A percentile compares a stretch with the other conserved stretches of the same genome.
Conservation (phyloP, 2,329 filamentous ascomycete genomes). For the Verticillium klebahnii region DNA sequence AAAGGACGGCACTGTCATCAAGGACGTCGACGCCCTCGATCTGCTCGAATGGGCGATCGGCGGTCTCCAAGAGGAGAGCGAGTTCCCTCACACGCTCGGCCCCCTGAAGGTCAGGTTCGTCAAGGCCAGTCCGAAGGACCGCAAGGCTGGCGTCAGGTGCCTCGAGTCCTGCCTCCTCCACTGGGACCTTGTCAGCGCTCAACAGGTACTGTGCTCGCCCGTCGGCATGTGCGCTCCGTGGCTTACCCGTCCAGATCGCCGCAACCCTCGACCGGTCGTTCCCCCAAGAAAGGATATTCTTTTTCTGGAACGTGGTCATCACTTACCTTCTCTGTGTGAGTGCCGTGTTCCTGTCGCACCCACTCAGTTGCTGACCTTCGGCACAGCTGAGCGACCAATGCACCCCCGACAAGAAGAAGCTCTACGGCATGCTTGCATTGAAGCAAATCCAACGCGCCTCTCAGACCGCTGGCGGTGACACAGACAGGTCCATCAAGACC, state of each 20-base stretch:
- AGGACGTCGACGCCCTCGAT: conserved; percentile 47
- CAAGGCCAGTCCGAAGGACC: conserved; percentile 48
- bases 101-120: conserved; percentile 44
- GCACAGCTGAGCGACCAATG: conserved; percentile 40
- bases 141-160: conserved; percentile 34
- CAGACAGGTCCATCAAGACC: conserved; percentile 30
- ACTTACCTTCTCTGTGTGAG: conserved; percentile 49
- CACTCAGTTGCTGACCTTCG: neutral
- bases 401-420: conserved; percentile 41
- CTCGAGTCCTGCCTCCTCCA: conserved; percentile 49
- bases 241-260: conserved; percentile 39
- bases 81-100: conserved; percentile 44
- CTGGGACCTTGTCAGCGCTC: conserved; percentile 52
- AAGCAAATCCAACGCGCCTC: conserved; percentile 46
- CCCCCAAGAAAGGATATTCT: conserved; percentile 39
- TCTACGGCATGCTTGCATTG: conserved; percentile 46
- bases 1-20: conserved; percentile 38
- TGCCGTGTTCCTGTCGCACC: neutral
- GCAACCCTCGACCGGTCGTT: conserved; percentile 48
- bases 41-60: conserved; percentile 51
- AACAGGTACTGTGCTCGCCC: conserved; percentile 37
- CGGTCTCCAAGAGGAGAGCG: conserved; percentile 29
- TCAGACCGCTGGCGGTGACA: conserved; percentile 4
- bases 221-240: neutral
- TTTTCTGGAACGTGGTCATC: conserved; percentile 52